Evolutionary conservation across 352 stramenopile genomes (phyloP).

Genomic region (Phytopythium oedochilum): DNA sequence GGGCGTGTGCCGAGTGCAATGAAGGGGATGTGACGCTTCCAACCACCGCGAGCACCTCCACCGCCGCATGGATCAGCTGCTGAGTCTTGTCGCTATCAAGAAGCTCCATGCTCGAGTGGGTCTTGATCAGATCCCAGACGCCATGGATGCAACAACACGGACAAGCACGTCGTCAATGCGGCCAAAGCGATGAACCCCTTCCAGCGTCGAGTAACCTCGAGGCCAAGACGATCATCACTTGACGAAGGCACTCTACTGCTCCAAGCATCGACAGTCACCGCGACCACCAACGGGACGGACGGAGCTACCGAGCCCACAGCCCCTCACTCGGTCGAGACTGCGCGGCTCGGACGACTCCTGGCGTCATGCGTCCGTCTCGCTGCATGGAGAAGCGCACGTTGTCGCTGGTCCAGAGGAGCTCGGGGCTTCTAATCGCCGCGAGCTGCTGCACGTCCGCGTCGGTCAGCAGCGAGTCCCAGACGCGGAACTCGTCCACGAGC

Average conservation of each 20-base stretch:
- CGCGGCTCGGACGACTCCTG: background rate
- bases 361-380: background rate
- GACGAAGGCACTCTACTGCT: background rate
- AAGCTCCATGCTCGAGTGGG: slow-evolving; percentile 44
- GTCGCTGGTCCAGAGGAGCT: background rate
- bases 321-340: background rate
- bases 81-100: slow-evolving; percentile 36
- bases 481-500: slow-evolving; percentile 13
- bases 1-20: slow-evolving; percentile 42
- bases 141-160: slow-evolving; percentile 77
- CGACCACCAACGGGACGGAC: too few species aligned
- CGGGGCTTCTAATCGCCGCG: background rate
- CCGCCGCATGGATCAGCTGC: slow-evolving; percentile 36
- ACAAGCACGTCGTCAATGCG: slow-evolving; percentile 78
- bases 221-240: background rate
- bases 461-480: slow-evolving; percentile 15
- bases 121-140: slow-evolving; percentile 56
- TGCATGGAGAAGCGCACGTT: slow-evolving; percentile 3
- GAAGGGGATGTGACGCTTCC: slow-evolving; percentile 28
- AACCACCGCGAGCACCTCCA: slow-evolving; percentile 36
- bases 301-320: background rate
- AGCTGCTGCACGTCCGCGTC: background rate
- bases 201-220: too few species aligned
- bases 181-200: slow-evolving; percentile 16
- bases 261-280: too few species aligned